Conservation (phyloP, 73 alveolate genomes). For the Stentor coeruleus region DNA sequence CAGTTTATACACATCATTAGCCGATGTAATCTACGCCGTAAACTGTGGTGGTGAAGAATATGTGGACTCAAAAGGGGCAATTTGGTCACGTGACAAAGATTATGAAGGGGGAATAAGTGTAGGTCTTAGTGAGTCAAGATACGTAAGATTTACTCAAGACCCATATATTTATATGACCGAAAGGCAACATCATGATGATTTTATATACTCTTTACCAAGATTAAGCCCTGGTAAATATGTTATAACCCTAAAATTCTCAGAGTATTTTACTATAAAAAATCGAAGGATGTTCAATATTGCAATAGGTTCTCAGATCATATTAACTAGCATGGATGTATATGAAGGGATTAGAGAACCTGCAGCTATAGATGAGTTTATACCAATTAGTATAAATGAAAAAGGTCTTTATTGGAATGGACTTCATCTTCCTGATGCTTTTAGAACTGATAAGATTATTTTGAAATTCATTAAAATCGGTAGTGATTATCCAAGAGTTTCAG, state of each 20-base stretch:
- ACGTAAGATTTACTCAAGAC: background rate
- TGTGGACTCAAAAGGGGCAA: background rate
- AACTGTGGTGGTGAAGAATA: constrained; percentile 26
- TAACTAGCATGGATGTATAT: background rate
- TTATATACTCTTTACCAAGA: background rate
- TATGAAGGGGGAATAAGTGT: background rate
- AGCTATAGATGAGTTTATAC: constrained; percentile 4
- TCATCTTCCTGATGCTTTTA: background rate
- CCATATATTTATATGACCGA: background rate
- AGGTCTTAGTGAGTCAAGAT: background rate
- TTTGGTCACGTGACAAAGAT: background rate
- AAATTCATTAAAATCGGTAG: background rate
- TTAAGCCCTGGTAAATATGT: background rate
- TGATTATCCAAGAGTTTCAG: background rate
- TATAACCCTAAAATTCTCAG: background rate
- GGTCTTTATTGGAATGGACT: background rate
- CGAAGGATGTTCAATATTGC: background rate
- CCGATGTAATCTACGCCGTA: background rate
- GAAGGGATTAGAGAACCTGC: background rate
- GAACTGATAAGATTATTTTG: background rate
- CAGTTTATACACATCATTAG: no score
- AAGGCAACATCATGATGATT: background rate
- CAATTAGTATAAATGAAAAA: background rate
- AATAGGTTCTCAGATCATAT: background rate
- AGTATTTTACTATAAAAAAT: background rate